Evolutionary conservation across 2,329 filamentous ascomycete genomes (phyloP), one percentile per base, ranked within the genome.

Genomic region (Myriangium duriaei): DNA sequence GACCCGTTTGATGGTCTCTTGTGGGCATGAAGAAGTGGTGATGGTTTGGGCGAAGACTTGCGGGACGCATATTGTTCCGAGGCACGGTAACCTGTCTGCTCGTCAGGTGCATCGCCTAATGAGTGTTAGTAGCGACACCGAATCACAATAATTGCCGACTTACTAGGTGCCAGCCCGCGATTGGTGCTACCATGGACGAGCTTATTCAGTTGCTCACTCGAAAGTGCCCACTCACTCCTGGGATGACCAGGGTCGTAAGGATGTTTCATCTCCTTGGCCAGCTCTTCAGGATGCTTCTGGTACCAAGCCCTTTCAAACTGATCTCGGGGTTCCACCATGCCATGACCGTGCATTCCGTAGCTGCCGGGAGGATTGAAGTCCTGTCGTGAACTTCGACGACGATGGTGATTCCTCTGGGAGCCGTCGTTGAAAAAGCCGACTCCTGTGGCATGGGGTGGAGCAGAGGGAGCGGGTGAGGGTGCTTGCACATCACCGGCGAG

Each of bases 401-500:
- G 77, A 37, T 60, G 55, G 41, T 68, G 64, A 45, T 70, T 65
- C 53, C 87, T 81, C 10, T 44, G 58, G 55, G 55, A 68, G 53
- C 65, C 66, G 46, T 74, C 68, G 41, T 67, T 67, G 53, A 67
- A 68, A 52, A 69, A 72, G 21, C 68, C 68, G 50, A 71, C 59
- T 28, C 65, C 65, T 24, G 61, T 50, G 29, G 56, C 45, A 41
- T 53, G 63, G 33, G 57, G 51, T 36, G 58, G 48, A 11, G 54
- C 51, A 42, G 60, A 64, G 6, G 78, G 79, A 2, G 76, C 73
- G 1, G 87, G 86, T 2, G 87, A 91, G 2, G 91, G 91, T 11
- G 91, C 91, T 63, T 98, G 91, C 7, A 96, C 91, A 56, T 96
- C 88, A 44, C 91, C 91, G 30, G 91, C 83, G 56, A 91, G 76